Conservation (phyloP, 2,329 filamentous ascomycete genomes). For the Diaporthe velutina region DNA sequence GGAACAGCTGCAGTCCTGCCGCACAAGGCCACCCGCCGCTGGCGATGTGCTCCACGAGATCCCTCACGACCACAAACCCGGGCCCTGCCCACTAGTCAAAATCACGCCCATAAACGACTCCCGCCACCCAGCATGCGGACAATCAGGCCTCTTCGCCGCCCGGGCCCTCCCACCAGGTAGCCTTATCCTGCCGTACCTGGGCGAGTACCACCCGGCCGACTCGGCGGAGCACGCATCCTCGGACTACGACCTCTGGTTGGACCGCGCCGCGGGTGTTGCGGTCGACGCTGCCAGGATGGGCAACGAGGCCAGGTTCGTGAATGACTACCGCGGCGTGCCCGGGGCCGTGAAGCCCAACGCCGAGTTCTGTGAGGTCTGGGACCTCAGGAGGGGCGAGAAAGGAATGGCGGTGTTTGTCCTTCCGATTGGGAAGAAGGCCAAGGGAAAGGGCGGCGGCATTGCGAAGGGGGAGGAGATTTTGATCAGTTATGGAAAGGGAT, state of each 20-base stretch:
- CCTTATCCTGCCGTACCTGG: constrained; percentile 73
- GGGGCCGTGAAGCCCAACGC: constrained; percentile 62
- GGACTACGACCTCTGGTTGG: constrained; percentile 76
- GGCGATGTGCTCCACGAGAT: constrained; percentile 48
- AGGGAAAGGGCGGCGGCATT: constrained; percentile 52
- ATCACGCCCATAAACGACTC: constrained; percentile 66
- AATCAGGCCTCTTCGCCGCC: constrained; percentile 72
- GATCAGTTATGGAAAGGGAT: constrained; percentile 77
- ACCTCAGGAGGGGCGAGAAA: constrained; percentile 61
- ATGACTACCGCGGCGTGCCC: constrained; percentile 73
- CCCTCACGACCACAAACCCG: constrained; percentile 51
- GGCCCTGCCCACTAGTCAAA: constrained; percentile 63
- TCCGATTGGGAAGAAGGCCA: constrained; percentile 49
- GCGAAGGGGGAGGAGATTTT: constrained; percentile 73
- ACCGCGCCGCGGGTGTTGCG: constrained; percentile 67
- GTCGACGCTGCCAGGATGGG: constrained; percentile 70
- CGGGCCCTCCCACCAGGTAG: constrained; percentile 64
- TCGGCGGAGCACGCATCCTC: constrained; percentile 56
- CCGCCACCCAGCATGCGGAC: constrained; percentile 69
- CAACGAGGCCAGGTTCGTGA: constrained; percentile 76
- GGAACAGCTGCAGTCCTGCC: constrained; percentile 56
- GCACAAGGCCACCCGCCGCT: constrained; percentile 45
- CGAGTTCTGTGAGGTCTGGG: constrained; percentile 72
- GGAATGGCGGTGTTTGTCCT: constrained; percentile 72
- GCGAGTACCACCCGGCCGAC: constrained; percentile 64